A percentile compares a stretch with the other conserved stretches of the same genome.
These are phyloP conservation scores for Candida namnaoensis DNA, from an alignment of 805 yeast genomes.

Conservation along the genomic window DNA sequence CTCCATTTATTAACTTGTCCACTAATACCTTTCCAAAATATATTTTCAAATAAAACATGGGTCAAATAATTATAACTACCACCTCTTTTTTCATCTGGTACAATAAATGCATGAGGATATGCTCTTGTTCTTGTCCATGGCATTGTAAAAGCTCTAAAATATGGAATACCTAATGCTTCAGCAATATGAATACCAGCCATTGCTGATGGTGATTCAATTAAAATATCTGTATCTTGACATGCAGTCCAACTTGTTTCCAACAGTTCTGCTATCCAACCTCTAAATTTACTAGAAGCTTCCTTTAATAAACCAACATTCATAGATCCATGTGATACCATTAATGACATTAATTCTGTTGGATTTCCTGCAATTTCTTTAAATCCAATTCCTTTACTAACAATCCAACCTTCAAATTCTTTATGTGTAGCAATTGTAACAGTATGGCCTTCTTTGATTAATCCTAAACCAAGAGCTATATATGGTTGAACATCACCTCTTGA, in stretches of 20 bases:
- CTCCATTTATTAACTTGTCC: conserved; percentile 88
- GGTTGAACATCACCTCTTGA: conserved; percentile 98
- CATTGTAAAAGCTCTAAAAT: conserved; percentile 94
- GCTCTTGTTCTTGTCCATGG: conserved; percentile 97
- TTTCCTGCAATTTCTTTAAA: conserved; percentile 83
- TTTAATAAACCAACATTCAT: conserved; percentile 74
- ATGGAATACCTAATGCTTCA: conserved; percentile 83
- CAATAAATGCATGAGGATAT: conserved; percentile 93
- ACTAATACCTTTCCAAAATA: conserved; percentile 89
- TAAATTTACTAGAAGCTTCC: conserved; percentile 75
- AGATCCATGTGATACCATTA: conserved; percentile 88
- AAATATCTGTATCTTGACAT: conserved; percentile 69
- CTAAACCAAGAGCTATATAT: conserved; percentile 82
- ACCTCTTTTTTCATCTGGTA: conserved; percentile 88
- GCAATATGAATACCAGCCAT: conserved; percentile 96
- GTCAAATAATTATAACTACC: conserved; percentile 91
- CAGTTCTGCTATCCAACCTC: conserved; percentile 76
- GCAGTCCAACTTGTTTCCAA: conserved; percentile 76
- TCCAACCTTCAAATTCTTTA: conserved; percentile 71
- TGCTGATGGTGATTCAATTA: conserved; percentile 93
- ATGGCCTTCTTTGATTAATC: conserved; percentile 75
- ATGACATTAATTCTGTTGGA: conserved; percentile 84
- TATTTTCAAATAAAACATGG: conserved; percentile 86
- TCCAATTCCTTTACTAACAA: conserved; percentile 52
- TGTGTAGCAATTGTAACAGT: conserved; percentile 81